Conservation (phyloP, 345 rosid species). For the Linum trigynum region DNA sequence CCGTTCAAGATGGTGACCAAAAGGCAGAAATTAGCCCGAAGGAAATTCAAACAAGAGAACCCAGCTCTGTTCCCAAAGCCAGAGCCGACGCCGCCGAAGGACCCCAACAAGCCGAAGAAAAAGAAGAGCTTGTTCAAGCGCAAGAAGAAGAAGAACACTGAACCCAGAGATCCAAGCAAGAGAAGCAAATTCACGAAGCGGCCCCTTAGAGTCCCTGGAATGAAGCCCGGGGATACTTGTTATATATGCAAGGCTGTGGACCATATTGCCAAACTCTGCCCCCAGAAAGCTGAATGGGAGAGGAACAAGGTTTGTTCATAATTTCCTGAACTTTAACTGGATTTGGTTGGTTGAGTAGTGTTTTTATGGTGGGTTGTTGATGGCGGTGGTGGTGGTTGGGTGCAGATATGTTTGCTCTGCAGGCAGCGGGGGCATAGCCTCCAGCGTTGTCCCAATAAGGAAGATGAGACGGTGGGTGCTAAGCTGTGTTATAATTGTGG, state of each 20-base stretch:
- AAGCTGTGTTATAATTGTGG: slow-evolving; percentile 89
- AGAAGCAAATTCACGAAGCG: slow-evolving; percentile 34
- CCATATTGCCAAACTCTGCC: slow-evolving; percentile 81
- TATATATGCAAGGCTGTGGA: slow-evolving; percentile 66
- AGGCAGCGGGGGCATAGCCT: slow-evolving; percentile 82
- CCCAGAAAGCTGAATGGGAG: slow-evolving; percentile 79
- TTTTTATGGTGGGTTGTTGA: background rate
- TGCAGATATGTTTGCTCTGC: slow-evolving; percentile 79
- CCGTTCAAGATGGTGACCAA: slow-evolving; percentile 50
- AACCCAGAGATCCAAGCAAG: slow-evolving; percentile 10
- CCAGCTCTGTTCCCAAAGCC: slow-evolving; percentile 61
- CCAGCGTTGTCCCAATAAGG: slow-evolving; percentile 64
- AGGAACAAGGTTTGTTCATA: slow-evolving; percentile 54
- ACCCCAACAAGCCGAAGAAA: slow-evolving; percentile 50
- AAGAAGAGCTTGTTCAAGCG: slow-evolving; percentile 56
- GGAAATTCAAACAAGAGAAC: slow-evolving; percentile 45
- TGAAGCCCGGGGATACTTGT: slow-evolving; percentile 93
- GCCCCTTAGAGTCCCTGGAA: slow-evolving; percentile 85
- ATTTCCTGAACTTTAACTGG: background rate
- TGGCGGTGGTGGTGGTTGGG: slow-evolving; percentile 8
- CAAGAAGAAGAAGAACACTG: slow-evolving; percentile 28
- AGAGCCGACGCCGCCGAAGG: slow-evolving; percentile 60
- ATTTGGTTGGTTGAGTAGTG: too few species aligned
- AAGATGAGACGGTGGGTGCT: slow-evolving; percentile 38
- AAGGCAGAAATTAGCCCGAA: slow-evolving; percentile 70